Evolutionary conservation across 2,329 filamentous ascomycete genomes (phyloP), one percentile per base, ranked within the genome.

Genomic region (Onygenales sp.): DNA sequence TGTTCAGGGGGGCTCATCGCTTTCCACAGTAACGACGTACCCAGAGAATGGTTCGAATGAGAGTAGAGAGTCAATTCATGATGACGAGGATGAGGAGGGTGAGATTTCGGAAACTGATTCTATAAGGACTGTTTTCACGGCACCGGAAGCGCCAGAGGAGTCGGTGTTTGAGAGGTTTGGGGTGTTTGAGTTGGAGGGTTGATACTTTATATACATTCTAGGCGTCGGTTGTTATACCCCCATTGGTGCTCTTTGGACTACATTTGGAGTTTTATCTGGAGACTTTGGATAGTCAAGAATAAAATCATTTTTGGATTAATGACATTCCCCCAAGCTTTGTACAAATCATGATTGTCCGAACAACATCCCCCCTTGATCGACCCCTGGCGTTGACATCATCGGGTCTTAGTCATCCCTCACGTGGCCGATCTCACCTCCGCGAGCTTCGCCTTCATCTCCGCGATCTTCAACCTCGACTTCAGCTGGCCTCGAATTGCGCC

Each of bases 61-160:
- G 10, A 44, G 42, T 9, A 2, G 14, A 17, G 42, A 44, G 21
- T 14, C n/a, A 27, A 27, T 5, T 13, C 36, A 51, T 41, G 13
- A 42, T 8, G 48, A 14, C 7, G 48, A 43, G 10, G n/a, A 33
- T 27, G 21, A 43, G 17, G 41, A 38, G 7, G 47, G 52, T 53
- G 52, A 47, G 35, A 32, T 47, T 33, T 61, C 61, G 5, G 63
- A 64, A 43, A 47, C 56, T 10, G 60, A 58, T 7, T 64, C 62
- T 5, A 55, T 59, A 35, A 57, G 57, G 41, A 64, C 62, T 21
- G 58, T 63, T 17, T 65, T 61, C 46, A 66, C 64, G 43, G 64
- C 63, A 2, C 54, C 55, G 7, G 63, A 65, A 39, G 55, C 43
- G 1, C 47, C 44, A 11, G 54, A 35, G 11, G 11, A 33, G n/a